Conservation (phyloP, 495 filamentous ascomycete species). For the Lasiosphaeriaceae sp. region DNA sequence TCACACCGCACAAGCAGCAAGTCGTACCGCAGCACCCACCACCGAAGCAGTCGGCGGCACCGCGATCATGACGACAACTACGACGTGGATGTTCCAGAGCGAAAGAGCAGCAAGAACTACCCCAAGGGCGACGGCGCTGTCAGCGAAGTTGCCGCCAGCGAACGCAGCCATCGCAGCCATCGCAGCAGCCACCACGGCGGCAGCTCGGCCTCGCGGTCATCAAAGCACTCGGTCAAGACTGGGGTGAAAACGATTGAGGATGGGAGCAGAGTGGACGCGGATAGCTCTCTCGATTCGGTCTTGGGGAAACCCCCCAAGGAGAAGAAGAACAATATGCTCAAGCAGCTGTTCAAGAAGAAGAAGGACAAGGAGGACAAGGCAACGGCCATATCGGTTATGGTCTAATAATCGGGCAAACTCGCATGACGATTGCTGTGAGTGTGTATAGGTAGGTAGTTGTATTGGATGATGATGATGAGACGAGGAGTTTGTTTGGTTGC, state of each 20-base stretch:
- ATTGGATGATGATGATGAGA: no score
- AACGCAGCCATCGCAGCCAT: conserved; percentile 26
- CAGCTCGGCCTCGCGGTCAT: conserved; percentile 18
- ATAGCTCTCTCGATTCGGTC: conserved; percentile 23
- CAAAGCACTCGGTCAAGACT: conserved; percentile 25
- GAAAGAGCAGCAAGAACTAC: conserved; percentile 29
- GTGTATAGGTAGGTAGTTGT: no score
- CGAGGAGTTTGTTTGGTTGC: no score
- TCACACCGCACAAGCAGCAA: conserved; percentile 13
- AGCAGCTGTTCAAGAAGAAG: conserved; percentile 48
- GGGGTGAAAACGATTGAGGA: conserved; percentile 32
- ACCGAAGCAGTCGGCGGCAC: conserved; percentile 25
- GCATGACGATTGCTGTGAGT: background rate
- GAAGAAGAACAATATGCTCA: conserved; percentile 49
- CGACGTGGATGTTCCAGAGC: conserved; percentile 21
- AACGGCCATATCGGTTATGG: conserved; percentile 4
- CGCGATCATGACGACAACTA: conserved; percentile 19
- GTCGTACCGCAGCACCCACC: conserved; percentile 22
- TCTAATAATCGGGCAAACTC: background rate
- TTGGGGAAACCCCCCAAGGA: conserved; percentile 8
- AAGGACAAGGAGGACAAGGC: conserved; percentile 38
- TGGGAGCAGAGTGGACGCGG: conserved; percentile 29
- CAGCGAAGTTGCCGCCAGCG: conserved; percentile 20
- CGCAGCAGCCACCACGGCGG: background rate
- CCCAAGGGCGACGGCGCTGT: conserved; percentile 3